Base-by-base conservation (phyloP, 495 filamentous ascomycete genomes). In the Tuber indicum region DNA sequence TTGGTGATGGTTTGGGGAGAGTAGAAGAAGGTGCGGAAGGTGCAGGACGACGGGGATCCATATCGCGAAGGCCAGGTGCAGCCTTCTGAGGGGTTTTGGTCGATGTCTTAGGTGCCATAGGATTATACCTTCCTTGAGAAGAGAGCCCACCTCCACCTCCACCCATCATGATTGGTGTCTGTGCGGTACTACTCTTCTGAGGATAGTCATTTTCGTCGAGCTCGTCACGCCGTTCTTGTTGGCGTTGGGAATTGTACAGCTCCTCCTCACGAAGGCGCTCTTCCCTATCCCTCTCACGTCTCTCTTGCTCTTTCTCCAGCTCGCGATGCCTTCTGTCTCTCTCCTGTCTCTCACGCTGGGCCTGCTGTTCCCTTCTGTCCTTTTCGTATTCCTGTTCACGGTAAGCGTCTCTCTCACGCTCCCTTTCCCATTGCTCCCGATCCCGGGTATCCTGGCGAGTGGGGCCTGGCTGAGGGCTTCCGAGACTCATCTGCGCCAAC, bases 391-490 rank as follows among this genome's bases (percentile, higher is more conserved):
- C 83, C n/a, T 81, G 76, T 23, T 84, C 81, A 76, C 82, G 83
- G 23, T 79, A 84, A 72, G 85, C 84, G 77, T 89, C 87, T 71
- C 88, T 88, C 70, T 89, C 87, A 72, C 86, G 86, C 72, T 88
- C 86, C 76, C 87, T 87, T 83, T 90, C 88, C 36, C 84, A 75
- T 32, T 84, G 79, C 39, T 82, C 81, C 3, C 75, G 81, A 87
- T 74, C 71, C 85, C 21, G 92, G 91, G 72, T 88, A 90, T 75
- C 86, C 89, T 84, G 87, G 93, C 71, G 92, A 87, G 52, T 94
- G 92, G 72, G 94, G 93, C 62, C 93, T 92, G 78, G 97, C 91
- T 9, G 89, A 91, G 78, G 85, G 88, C 41, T 92, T 91, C 72
- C 85, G 76, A 73, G 86, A 83, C 21, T 87, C 86, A 71, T 78